These are phyloP conservation scores for Phellopilus nigrolimitatus DNA, from an alignment of 1,284 basidiomycete species.

Conservation along the genomic window DNA sequence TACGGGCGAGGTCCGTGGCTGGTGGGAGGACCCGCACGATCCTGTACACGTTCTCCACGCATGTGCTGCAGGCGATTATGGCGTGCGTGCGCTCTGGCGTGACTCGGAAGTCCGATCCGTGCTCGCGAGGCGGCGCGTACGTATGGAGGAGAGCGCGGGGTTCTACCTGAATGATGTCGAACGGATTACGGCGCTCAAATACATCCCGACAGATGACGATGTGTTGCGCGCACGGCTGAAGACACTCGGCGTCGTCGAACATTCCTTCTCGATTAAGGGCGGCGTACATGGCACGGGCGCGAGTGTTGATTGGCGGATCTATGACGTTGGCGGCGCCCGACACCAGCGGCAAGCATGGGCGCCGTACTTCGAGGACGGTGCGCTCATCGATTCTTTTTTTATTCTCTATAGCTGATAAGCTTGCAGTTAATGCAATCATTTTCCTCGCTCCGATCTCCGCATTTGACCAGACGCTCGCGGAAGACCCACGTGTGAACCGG, in stretches of 20 bases:
- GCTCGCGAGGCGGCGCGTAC: constrained; percentile 56
- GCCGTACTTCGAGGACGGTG: constrained; percentile 78
- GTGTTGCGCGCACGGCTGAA: constrained; percentile 67
- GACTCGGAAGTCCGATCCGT: constrained; percentile 57
- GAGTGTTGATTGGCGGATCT: constrained; percentile 70
- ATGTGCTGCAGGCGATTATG: constrained; percentile 39
- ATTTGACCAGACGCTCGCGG: constrained; percentile 74
- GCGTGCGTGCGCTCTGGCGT: constrained; percentile 68
- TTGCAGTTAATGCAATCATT: constrained; percentile 77
- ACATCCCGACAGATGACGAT: constrained; percentile 75
- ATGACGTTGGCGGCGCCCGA: constrained; percentile 74
- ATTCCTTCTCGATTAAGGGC: constrained; percentile 61
- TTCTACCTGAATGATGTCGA: constrained; percentile 77
- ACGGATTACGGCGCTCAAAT: constrained; percentile 73
- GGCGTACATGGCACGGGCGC: constrained; percentile 51
- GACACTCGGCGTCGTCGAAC: constrained; percentile 74
- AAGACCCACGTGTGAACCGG: constrained; percentile 69
- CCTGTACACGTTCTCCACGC: constrained; percentile 66
- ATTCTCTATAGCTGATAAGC: constrained; percentile 1
- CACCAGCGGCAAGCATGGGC: constrained; percentile 78
- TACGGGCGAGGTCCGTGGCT: constrained; percentile 65
- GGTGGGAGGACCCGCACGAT: constrained; percentile 81
- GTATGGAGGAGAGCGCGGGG: constrained; percentile 75
- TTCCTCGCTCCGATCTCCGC: constrained; percentile 80
- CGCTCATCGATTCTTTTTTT: constrained; percentile 23